A percentile compares a stretch with the other conserved stretches of the same genome.
Conservation (phyloP, 331 rosid species). For the Quercus phellos region DNA sequence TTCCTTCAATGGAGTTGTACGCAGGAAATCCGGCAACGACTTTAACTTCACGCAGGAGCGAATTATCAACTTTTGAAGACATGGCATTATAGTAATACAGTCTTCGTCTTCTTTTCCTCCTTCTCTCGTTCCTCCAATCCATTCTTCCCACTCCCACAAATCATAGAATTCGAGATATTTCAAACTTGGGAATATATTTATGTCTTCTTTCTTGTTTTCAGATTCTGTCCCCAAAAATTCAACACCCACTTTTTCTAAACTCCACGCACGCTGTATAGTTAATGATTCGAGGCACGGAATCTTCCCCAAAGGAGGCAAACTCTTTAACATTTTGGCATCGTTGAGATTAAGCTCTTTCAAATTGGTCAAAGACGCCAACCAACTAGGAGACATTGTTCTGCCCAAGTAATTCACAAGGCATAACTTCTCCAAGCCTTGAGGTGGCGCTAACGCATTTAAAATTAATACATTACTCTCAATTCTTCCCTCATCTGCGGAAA, state of each 20-base stretch:
- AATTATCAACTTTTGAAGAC: no score
- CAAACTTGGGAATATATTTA: no score
- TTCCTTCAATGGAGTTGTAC: no score
- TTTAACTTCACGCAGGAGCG: accelerated
- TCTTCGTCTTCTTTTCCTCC: no score
- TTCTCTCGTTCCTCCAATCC: no score
- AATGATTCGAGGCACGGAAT: background rate
- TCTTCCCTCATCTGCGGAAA: no score
- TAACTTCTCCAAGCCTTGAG: background rate
- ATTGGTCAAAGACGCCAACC: background rate
- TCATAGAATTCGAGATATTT: accelerated
- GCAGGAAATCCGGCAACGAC: no score
- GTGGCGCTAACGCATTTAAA: background rate
- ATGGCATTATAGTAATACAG: no score
- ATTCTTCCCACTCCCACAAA: accelerated
- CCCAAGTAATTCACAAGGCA: accelerated
- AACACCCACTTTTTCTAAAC: accelerated
- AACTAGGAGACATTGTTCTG: background rate
- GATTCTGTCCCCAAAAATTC: no score
- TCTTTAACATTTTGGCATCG: no score
- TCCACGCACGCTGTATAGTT: accelerated
- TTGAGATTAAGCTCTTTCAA: background rate
- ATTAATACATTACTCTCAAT: background rate
- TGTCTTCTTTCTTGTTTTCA: no score
- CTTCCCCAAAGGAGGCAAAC: background rate